A percentile compares a stretch with the other conserved stretches of the same genome.
Evolutionary conservation across 495 filamentous ascomycete genomes (phyloP).

Genomic region (Extremus antarcticus): DNA sequence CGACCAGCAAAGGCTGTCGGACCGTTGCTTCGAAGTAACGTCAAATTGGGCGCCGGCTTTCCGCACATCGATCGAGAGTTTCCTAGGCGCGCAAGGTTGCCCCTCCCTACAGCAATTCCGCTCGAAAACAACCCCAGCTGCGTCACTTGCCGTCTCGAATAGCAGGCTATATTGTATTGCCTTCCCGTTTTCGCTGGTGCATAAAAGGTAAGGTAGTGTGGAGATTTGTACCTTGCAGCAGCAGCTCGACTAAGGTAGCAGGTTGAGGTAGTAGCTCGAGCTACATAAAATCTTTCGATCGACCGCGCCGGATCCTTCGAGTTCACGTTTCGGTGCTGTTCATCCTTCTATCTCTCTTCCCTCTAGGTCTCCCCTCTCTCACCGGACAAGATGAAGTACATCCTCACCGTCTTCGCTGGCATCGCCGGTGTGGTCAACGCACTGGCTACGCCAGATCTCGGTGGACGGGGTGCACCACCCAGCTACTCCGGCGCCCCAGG

Average conservation of each 20-base stretch:
- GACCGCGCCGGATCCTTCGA: neutral
- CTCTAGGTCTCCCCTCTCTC: neutral
- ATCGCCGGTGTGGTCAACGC: neutral
- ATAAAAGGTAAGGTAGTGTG: neutral
- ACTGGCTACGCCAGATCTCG: neutral
- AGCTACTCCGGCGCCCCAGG: no score
- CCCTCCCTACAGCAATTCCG: no score
- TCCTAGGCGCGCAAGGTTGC: no score
- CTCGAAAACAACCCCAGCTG: neutral
- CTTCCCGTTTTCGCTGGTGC: neutral
- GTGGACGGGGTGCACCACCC: neutral
- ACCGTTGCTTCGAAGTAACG: no score
- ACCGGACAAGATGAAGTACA: neutral
- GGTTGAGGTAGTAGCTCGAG: no score
- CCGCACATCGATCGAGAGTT: no score
- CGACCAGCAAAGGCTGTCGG: no score
- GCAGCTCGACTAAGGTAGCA: neutral
- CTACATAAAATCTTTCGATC: neutral
- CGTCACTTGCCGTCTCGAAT: neutral
- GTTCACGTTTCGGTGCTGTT: neutral
- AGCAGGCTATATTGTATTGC: neutral
- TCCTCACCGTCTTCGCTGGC: neutral
- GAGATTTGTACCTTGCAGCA: neutral
- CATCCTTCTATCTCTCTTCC: neutral
- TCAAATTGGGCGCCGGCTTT: no score